Conservation (phyloP, 306 rosid species). For the Rosa chinensis region DNA sequence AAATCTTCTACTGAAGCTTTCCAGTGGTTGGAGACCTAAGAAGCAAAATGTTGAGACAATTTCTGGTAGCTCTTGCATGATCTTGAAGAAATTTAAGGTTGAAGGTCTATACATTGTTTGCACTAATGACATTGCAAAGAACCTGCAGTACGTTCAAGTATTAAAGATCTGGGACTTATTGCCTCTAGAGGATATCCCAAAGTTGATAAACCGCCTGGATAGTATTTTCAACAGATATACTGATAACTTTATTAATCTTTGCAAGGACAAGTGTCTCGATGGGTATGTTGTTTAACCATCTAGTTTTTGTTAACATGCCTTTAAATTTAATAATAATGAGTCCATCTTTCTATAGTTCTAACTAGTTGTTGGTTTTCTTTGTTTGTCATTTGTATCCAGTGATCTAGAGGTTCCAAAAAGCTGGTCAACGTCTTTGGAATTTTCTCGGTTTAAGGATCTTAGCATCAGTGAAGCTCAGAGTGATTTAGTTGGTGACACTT, state of each 20-base stretch:
- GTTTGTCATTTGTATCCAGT: constrained; percentile 28
- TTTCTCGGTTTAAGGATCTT: constrained; percentile 41
- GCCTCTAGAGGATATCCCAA: constrained; percentile 54
- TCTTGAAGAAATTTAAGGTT: constrained; percentile 60
- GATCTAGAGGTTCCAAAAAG: constrained; percentile 52
- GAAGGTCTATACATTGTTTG: constrained; percentile 49
- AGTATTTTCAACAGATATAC: constrained; percentile 54
- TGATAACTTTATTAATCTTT: constrained; percentile 46
- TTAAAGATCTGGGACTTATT: constrained; percentile 73
- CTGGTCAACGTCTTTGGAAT: constrained; percentile 45
- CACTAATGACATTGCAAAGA: constrained; percentile 58
- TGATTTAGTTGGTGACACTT: constrained; percentile 25
- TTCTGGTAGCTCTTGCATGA: constrained; percentile 44
- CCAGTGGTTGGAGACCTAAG: constrained; percentile 78
- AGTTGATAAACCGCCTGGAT: constrained; percentile 56
- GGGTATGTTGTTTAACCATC: constrained; percentile 45
- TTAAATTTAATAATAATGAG: neutral
- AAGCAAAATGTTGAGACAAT: constrained; percentile 28
- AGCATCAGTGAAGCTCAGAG: constrained; percentile 22
- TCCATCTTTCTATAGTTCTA: neutral
- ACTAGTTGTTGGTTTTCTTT: neutral
- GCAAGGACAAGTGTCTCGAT: constrained; percentile 50
- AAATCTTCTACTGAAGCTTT: constrained; percentile 55
- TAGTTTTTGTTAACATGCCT: neutral
- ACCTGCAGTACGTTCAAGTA: constrained; percentile 43